Evolutionary conservation across 352 stramenopile species (phyloP).

Genomic region (Phytophthora constricta): DNA sequence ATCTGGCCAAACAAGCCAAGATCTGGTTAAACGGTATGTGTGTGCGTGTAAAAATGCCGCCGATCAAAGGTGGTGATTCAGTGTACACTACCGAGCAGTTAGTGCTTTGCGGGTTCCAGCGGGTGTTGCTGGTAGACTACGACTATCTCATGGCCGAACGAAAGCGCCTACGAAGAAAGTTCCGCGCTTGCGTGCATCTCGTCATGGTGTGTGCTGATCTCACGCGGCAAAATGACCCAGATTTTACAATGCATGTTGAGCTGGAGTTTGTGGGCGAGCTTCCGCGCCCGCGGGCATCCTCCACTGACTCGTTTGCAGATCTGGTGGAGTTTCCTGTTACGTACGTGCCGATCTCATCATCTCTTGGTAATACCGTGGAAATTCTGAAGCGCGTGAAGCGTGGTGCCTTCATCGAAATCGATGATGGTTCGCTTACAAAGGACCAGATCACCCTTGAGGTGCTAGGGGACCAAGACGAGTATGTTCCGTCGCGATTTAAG

Average conservation of each 20-base stretch:
- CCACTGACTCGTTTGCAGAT: slow-evolving; percentile 52
- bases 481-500: slow-evolving; percentile 53
- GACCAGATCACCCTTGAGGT: slow-evolving; percentile 83
- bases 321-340: slow-evolving; percentile 69
- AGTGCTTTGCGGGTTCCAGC: slow-evolving; percentile 64
- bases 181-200: slow-evolving; percentile 64
- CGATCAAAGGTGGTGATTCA: slow-evolving; percentile 39
- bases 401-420: slow-evolving; percentile 72
- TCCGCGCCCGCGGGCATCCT: slow-evolving; percentile 45
- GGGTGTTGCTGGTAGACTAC: slow-evolving; percentile 76
- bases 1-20: slow-evolving; percentile 74
- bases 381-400: slow-evolving; percentile 56
- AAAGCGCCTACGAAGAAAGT: slow-evolving; percentile 64
- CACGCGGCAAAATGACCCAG: slow-evolving; percentile 56
- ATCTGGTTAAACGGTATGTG: slow-evolving; percentile 63
- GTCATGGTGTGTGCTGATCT: slow-evolving; percentile 56
- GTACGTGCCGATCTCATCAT: slow-evolving; percentile 71
- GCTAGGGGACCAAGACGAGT: slow-evolving; percentile 64
- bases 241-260: slow-evolving; percentile 54
- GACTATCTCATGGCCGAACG: slow-evolving; percentile 76
- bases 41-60: slow-evolving; percentile 65
- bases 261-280: slow-evolving; percentile 23
- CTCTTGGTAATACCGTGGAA: slow-evolving; percentile 55
- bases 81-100: slow-evolving; percentile 59
- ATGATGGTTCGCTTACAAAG: slow-evolving; percentile 80